phyloP scores from a whole-genome alignment of 2,329 filamentous ascomycete species.

The Tolypocladium capitatum region DNA sequence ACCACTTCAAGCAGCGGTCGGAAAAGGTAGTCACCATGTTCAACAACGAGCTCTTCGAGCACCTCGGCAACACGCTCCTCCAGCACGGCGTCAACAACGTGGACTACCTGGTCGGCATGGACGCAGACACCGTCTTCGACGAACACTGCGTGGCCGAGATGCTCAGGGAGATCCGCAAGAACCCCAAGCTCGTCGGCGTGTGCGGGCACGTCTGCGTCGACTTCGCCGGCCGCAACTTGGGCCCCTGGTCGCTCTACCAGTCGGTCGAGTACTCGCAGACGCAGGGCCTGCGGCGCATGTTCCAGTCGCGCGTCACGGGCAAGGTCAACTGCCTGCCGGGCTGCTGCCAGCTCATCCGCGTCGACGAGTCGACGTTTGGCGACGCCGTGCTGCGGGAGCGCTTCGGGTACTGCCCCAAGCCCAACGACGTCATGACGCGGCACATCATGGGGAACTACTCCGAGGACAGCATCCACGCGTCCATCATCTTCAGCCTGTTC shows the following conservation, averaged over 20 bases:
- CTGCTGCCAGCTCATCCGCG: constrained; percentile 35
- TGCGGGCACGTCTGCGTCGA: constrained; percentile 36
- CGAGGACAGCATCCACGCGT: constrained; percentile 36
- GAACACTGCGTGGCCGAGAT: constrained; percentile 30
- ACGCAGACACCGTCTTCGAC: constrained; percentile 34
- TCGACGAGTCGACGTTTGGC: constrained; percentile 35
- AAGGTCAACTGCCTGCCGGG: constrained; percentile 36
- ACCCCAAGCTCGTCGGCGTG: constrained; percentile 30
- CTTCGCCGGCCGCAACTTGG: constrained; percentile 26
- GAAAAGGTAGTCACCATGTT: constrained; percentile 31
- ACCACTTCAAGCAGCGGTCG: constrained; percentile 31
- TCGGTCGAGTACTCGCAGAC: constrained; percentile 35
- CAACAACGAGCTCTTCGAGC: constrained; percentile 27
- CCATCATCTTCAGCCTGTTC: constrained; percentile 32
- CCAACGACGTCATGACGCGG: constrained; percentile 33
- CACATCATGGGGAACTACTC: constrained; percentile 36
- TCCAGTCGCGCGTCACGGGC: constrained; percentile 34
- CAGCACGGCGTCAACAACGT: constrained; percentile 24
- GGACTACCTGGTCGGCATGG: constrained; percentile 32
- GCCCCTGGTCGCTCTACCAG: constrained; percentile 32
- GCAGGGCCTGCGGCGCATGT: constrained; percentile 32
- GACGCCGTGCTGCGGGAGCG: constrained; percentile 30
- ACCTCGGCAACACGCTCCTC: constrained; percentile 24
- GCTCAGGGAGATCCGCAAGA: constrained; percentile 26
- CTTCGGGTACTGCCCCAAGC: constrained; percentile 34